Percentiles rank a stretch among this genome's conserved stretches.
Evolutionary conservation across 495 filamentous ascomycete genomes (phyloP).

Genomic region (Podospora pseudocomata): DNA sequence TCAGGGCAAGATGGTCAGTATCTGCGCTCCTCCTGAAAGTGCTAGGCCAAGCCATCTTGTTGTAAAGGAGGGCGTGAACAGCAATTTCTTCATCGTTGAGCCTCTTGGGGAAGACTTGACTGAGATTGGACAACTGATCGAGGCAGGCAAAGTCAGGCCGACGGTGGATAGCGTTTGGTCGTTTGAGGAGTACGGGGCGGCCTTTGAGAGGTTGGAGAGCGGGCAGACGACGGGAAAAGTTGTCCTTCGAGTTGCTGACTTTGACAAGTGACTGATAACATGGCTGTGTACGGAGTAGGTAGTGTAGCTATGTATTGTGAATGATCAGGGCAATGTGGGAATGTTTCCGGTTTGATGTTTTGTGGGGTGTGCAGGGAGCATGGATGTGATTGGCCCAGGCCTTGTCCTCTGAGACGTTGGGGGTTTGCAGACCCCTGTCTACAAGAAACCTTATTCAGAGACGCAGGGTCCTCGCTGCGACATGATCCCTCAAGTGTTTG

Average conservation of each 20-base stretch:
- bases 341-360: conserved; percentile 20
- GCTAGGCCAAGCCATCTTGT: conserved; percentile 36
- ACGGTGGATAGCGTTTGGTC: conserved; percentile 58
- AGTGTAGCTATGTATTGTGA: neutral
- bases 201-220: conserved; percentile 60
- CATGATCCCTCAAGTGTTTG: conserved; percentile 24
- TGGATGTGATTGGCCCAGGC: conserved; percentile 16
- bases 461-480: conserved; percentile 13
- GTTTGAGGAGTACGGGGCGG: conserved; percentile 59
- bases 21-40: conserved; percentile 47
- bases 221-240: conserved; percentile 67
- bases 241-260: conserved; percentile 44
- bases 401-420: conserved; percentile 17
- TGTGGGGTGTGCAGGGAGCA: conserved; percentile 16
- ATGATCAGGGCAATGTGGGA: neutral
- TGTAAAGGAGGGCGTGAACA: conserved; percentile 30
- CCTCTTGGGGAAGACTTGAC: conserved; percentile 60
- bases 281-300: neutral
- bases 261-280: neutral
- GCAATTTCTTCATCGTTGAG: conserved; percentile 48
- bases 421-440: conserved; percentile 1
- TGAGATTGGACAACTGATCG: conserved; percentile 57
- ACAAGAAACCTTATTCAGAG: conserved; percentile 8
- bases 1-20: conserved; percentile 44
- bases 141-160: conserved; percentile 58